Evolutionary conservation across 169 alveolate genomes (phyloP).

Genomic region (Cryptosporidium sp.): DNA sequence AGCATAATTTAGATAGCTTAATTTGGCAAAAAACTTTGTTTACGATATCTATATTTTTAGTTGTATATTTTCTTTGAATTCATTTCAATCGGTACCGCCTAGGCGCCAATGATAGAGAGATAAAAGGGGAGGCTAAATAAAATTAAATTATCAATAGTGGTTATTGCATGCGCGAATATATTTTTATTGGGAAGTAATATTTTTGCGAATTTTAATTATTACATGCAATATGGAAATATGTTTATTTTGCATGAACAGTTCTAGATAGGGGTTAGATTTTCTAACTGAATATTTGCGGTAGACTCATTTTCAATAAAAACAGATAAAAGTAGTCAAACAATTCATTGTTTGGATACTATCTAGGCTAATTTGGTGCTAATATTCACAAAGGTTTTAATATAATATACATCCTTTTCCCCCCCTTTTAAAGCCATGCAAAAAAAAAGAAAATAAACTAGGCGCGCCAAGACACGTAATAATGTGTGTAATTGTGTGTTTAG

Average conservation of each 20-base stretch:
- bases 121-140: neutral
- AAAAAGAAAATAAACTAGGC: conserved; percentile 19
- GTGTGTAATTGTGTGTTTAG: conserved; percentile 62
- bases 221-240: no score
- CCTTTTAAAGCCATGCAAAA: neutral
- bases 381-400: no score
- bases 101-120: conserved; percentile 2
- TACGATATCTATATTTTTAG: neutral
- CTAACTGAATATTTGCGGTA: no score
- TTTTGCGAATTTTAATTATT: neutral
- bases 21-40: neutral
- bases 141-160: neutral
- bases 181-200: neutral
- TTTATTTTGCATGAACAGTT: no score
- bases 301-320: no score
- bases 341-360: no score
- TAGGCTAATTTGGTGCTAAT: neutral
- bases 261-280: no score
- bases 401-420: neutral
- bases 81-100: conserved; percentile 49
- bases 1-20: neutral
- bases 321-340: no score
- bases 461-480: conserved; percentile 72
- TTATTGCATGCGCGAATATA: neutral
- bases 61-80: neutral